Conservation (phyloP, 164 flowering plant genomes). For the Magnolia sinica region DNA sequence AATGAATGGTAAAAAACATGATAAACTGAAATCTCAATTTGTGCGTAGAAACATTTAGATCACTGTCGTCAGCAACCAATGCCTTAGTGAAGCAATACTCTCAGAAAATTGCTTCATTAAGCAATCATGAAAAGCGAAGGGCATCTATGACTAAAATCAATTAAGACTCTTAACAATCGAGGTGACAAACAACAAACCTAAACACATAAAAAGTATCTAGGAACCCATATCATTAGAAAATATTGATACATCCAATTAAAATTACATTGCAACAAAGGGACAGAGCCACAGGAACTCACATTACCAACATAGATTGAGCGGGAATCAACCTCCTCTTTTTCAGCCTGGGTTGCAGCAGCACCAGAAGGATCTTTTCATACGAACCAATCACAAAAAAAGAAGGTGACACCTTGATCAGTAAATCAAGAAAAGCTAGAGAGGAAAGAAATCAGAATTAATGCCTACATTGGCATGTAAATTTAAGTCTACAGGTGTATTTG, state of each 20-base stretch:
- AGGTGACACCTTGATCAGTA: background rate
- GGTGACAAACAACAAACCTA: background rate
- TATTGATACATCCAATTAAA: background rate
- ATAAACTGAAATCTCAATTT: too few species aligned
- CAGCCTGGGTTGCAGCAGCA: constrained; percentile 60
- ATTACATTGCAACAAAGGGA: background rate
- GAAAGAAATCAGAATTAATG: background rate
- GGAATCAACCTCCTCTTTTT: constrained; percentile 60
- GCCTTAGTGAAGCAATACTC: background rate
- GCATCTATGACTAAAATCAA: too few species aligned
- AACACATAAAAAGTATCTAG: background rate
- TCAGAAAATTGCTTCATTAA: background rate
- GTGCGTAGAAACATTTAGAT: too few species aligned
- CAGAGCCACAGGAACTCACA: constrained; percentile 40
- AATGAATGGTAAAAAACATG: background rate
- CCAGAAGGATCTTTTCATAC: constrained; percentile 42
- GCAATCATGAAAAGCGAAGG: too few species aligned
- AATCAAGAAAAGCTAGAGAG: background rate
- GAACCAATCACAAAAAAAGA: constrained; percentile 1
- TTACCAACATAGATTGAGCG: constrained; percentile 85
- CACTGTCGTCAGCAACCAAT: background rate
- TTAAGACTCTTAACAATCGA: too few species aligned
- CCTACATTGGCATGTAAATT: background rate
- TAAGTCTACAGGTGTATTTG: background rate
- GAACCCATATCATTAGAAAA: background rate